phyloP scores from a whole-genome alignment of 2,329 filamentous ascomycete species.

The Claviceps lovelessii region DNA sequence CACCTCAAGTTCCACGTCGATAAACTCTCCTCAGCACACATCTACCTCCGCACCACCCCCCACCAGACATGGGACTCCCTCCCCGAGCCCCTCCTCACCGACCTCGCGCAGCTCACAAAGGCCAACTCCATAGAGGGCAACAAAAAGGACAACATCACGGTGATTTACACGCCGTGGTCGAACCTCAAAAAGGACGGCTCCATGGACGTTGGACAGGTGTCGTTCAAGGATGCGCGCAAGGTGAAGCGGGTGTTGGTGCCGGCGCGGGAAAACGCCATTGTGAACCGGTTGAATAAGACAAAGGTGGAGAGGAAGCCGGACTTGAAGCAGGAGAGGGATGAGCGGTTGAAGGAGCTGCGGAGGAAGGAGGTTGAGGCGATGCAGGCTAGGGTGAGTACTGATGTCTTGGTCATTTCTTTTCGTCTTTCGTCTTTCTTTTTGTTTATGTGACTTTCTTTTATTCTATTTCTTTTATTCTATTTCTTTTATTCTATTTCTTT shows the following conservation, averaged over 20 bases:
- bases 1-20: constrained; percentile 74
- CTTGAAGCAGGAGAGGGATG: constrained; percentile 67
- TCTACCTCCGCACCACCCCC: constrained; percentile 68
- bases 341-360: constrained; percentile 55
- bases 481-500: not conserved
- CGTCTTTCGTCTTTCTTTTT: no score
- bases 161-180: constrained; percentile 96
- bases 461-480: not conserved
- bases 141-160: constrained; percentile 93
- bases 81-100: constrained; percentile 56
- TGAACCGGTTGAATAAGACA: constrained; percentile 98
- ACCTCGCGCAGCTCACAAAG: constrained; percentile 95
- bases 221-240: constrained; percentile 78
- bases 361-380: constrained; percentile 52
- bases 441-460: no score
- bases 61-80: constrained; percentile 76
- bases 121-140: constrained; percentile 99
- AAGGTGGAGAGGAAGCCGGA: constrained; percentile 79
- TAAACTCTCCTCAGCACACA: constrained; percentile 90
- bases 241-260: constrained; percentile 72
- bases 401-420: no score
- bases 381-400: constrained; percentile 42
- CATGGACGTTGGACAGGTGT: constrained; percentile 91
- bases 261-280: constrained; percentile 71
- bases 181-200: constrained; percentile 91